Percentiles rank a stretch among this genome's conserved stretches.
phyloP scores from a whole-genome alignment of 2,329 filamentous ascomycete genomes.

The Aspergillus sp. region DNA sequence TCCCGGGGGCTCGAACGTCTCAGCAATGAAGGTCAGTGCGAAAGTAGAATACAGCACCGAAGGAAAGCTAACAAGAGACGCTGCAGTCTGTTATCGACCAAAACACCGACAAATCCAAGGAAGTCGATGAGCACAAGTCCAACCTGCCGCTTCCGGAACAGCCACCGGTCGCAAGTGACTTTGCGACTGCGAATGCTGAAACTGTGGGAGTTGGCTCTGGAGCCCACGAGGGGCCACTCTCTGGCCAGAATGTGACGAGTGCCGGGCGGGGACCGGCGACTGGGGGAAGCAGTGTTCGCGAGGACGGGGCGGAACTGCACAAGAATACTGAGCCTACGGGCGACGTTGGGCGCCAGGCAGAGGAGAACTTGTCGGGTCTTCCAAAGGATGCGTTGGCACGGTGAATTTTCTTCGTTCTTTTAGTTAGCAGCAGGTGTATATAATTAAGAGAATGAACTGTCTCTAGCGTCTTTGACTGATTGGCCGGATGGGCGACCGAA shows the following conservation, averaged over 20 bases:
- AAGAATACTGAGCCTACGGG: constrained; percentile 40
- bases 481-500: too few species aligned
- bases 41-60: background rate
- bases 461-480: too few species aligned
- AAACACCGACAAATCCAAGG: constrained; percentile 46
- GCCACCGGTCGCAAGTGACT: constrained; percentile 65
- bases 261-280: constrained; percentile 51
- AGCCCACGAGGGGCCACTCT: constrained; percentile 44
- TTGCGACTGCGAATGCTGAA: constrained; percentile 59
- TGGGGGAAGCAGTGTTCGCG: constrained; percentile 43
- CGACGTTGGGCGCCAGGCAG: constrained; percentile 52
- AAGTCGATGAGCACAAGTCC: constrained; percentile 58
- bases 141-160: constrained; percentile 74
- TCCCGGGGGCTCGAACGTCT: constrained; percentile 36
- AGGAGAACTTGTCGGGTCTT: constrained; percentile 46
- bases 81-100: constrained; percentile 31
- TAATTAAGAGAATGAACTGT: too few species aligned
- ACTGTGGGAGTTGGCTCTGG: constrained; percentile 64
- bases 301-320: constrained; percentile 44
- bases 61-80: constrained; percentile 2
- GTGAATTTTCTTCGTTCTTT: too few species aligned
- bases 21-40: constrained; percentile 36
- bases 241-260: constrained; percentile 28
- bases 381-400: constrained; percentile 51
- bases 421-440: too few species aligned